Base-by-base conservation (phyloP, 2,329 filamentous ascomycete genomes). In the Fusarium nelsonii region DNA sequence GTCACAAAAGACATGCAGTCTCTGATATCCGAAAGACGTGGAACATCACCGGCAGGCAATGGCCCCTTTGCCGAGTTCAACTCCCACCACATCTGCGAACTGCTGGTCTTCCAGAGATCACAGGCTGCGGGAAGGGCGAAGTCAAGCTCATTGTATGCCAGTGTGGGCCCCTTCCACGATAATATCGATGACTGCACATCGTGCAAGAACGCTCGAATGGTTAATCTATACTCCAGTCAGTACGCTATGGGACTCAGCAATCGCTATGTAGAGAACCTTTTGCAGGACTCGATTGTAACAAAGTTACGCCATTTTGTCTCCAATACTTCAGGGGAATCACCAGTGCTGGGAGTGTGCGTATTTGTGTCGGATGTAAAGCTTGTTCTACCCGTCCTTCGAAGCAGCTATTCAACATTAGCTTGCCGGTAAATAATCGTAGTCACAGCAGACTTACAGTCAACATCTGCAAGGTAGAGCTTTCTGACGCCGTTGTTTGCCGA, bases 231-330 rank as follows among this genome's bases (percentile, higher is more conserved):
- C 18, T 34, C 33, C 32, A 45, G 55, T 74, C 50, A 74, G 63
- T 50, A 49, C 37, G 16, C 32, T 18, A 11, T 41, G 36, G 30
- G 33, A 16, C 36, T 57, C 26, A 40, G 7, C 16, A 46, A n/a
- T 37, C 40, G 37, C 39, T 15, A 28, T 39, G 41, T 48, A 48
- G 44, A 37, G 40, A 41, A 69, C 72, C 72, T 70, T 68, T 74
- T 74, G 56, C 63, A 55, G 14, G 72, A 74, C 50, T 74, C 72
- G 8, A 70, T 15, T 26, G 46, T 40, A 23, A 54, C 43, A 30
- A 74, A 74, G 11, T 57, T 59, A 26, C 54, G 52, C 72, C 72
- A 74, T 57, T 74, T 74, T 9, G 58, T 65, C 28, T 74, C 68
- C 14, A 74, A 32, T 8, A 43, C 48, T 28, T 70, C 70, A 48